Evolutionary conservation across 176 grass and related monocot genomes (phyloP).

Genomic region (Luzula sylvatica): DNA sequence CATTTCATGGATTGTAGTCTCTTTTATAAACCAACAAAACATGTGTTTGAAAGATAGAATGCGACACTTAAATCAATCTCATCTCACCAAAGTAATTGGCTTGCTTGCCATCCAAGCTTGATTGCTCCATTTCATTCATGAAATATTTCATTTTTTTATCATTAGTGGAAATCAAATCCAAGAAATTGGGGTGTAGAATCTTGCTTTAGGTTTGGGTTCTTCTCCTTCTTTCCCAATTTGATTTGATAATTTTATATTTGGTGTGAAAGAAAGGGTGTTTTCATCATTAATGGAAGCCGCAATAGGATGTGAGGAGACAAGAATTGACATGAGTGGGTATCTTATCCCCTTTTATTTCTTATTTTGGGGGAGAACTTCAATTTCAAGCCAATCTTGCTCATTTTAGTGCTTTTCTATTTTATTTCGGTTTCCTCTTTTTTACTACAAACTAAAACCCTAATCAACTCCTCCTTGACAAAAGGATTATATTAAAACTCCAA

Average conservation of each 20-base stretch:
- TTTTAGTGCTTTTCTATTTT: too few species aligned
- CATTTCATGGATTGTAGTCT: conserved; percentile 19
- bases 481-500: too few species aligned
- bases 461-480: background rate
- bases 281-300: background rate
- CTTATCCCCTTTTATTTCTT: background rate
- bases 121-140: conserved; percentile 18
- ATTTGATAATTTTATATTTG: too few species aligned
- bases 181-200: background rate
- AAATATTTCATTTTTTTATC: background rate
- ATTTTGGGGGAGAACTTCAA: conserved; percentile 2
- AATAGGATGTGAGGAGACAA: background rate
- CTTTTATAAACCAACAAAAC: conserved; percentile 13
- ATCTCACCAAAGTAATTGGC: conserved; percentile 12
- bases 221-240: too few species aligned
- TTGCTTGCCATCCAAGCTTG: background rate
- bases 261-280: too few species aligned
- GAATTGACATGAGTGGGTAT: conserved; percentile 10
- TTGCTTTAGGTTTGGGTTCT: too few species aligned
- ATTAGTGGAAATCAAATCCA: background rate
- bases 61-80: conserved; percentile 17
- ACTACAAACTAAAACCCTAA: background rate
- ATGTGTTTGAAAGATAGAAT: background rate
- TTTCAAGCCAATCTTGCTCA: background rate
- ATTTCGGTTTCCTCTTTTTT: background rate